Conservation (phyloP, 2,329 filamentous ascomycete species). For the Shiraia bambusicola region DNA sequence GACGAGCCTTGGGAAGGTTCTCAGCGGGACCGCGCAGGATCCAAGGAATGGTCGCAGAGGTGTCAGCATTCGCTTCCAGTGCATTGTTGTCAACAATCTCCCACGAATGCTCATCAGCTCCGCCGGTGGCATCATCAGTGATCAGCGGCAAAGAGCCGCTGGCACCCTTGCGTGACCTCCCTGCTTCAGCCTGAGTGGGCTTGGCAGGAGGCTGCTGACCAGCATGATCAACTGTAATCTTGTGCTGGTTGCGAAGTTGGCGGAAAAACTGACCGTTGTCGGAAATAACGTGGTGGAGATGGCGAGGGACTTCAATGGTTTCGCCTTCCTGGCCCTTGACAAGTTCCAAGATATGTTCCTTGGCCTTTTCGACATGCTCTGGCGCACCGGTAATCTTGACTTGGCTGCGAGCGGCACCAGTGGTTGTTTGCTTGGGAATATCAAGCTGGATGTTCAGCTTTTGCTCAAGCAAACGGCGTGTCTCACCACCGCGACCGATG, state of each 20-base stretch:
- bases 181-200: constrained; percentile 55
- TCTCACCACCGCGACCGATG: constrained; percentile 89
- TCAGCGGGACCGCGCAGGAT: constrained; percentile 78
- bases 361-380: constrained; percentile 78
- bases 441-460: constrained; percentile 86
- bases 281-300: constrained; percentile 78
- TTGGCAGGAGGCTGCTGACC: constrained; percentile 75
- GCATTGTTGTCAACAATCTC: constrained; percentile 69
- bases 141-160: constrained; percentile 81
- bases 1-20: constrained; percentile 78
- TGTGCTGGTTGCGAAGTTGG: constrained; percentile 78
- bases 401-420: constrained; percentile 74
- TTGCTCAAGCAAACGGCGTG: constrained; percentile 79
- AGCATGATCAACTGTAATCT: constrained; percentile 88
- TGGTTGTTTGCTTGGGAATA: constrained; percentile 73
- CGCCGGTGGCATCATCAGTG: constrained; percentile 69
- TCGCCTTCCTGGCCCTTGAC: constrained; percentile 86
- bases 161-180: constrained; percentile 51
- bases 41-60: constrained; percentile 73
- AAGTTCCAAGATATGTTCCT: constrained; percentile 76
- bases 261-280: constrained; percentile 95
- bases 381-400: constrained; percentile 83
- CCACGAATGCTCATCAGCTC: constrained; percentile 74
- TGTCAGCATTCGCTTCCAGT: constrained; percentile 54
- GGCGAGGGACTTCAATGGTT: constrained; percentile 79